Evolutionary conservation across 2,329 filamentous ascomycete genomes (phyloP).

Genomic region (Ampelomyces quisqualis): DNA sequence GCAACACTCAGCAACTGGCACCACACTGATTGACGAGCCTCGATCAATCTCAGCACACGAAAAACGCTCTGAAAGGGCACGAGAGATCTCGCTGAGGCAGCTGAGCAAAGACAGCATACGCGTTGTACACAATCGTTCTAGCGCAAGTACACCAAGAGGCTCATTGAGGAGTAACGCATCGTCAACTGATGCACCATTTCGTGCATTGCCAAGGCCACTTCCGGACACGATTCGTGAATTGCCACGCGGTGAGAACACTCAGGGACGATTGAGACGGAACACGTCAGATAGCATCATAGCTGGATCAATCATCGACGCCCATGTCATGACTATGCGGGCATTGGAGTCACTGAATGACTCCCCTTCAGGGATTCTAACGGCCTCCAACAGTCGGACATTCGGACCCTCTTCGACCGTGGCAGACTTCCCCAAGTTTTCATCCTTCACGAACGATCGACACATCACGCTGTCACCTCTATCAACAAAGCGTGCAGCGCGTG

Average conservation of each 20-base stretch:
- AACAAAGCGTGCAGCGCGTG: conserved; percentile 7
- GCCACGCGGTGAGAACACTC: conserved; percentile 3
- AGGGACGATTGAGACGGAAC: conserved; percentile 18
- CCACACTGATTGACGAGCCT: conserved; percentile 1
- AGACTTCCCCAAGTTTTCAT: conserved; percentile 11
- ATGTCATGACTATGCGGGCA: conserved; percentile 31
- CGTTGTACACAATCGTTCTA: conserved; percentile 27
- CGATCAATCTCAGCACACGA: background rate
- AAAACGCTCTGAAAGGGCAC: conserved; percentile 19
- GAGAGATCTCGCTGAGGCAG: conserved; percentile 26
- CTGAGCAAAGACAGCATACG: conserved; percentile 22
- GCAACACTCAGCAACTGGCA: conserved; percentile 9
- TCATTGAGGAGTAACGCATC: conserved; percentile 18
- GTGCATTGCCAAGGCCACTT: conserved; percentile 8
- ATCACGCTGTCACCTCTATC: conserved; percentile 20
- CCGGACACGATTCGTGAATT: background rate
- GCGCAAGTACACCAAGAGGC: conserved; percentile 19
- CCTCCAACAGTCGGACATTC: conserved; percentile 10
- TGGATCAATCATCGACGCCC: conserved; percentile 34
- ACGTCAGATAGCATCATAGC: conserved; percentile 30
- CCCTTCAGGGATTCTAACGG: conserved; percentile 14
- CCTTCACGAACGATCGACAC: conserved; percentile 20
- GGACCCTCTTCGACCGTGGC: conserved; percentile 5
- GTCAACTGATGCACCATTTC: conserved; percentile 4
- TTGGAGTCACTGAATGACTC: conserved; percentile 22